Evolutionary conservation across 192 early-diverging fungal genomes (phyloP).

Genomic region (Bifiguratus adelaidae): DNA sequence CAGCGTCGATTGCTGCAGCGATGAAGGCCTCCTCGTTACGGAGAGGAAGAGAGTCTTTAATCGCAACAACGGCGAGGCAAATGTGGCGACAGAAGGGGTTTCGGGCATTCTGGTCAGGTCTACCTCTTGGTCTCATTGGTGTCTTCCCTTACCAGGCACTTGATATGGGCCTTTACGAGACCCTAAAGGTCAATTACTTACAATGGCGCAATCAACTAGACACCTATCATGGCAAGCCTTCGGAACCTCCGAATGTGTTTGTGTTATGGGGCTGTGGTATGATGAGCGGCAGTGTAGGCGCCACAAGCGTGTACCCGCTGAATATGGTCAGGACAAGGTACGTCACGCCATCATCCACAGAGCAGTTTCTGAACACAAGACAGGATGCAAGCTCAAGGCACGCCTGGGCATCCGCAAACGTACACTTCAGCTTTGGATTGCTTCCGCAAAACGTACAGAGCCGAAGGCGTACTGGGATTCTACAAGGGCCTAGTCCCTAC

Average conservation of each 20-base stretch:
- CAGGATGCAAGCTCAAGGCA: conserved; percentile 74
- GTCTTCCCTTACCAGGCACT: conserved; percentile 70
- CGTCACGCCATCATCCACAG: neutral
- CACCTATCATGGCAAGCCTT: conserved; percentile 10
- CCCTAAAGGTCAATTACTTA: conserved; percentile 49
- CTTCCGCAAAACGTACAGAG: conserved; percentile 41
- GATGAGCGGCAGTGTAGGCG: conserved; percentile 54
- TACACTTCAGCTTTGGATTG: conserved; percentile 57
- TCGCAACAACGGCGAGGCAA: conserved; percentile 35
- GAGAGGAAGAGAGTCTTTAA: conserved; percentile 7
- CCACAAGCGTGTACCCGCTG: conserved; percentile 64
- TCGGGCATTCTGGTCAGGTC: conserved; percentile 45
- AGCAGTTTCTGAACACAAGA: neutral
- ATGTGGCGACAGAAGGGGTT: conserved; percentile 55
- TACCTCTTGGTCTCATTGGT: conserved; percentile 39
- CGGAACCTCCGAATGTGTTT: conserved; percentile 30
- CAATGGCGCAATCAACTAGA: conserved; percentile 23
- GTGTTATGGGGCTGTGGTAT: conserved; percentile 53
- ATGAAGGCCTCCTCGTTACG: neutral
- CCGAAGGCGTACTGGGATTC: conserved; percentile 59
- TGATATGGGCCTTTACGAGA: conserved; percentile 65
- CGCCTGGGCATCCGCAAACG: conserved; percentile 54
- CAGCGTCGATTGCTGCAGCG: neutral
- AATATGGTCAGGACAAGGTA: conserved; percentile 64
- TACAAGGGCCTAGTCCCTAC: conserved; percentile 69